Percentiles rank a stretch among this genome's conserved stretches.
Evolutionary conservation across 352 stramenopile genomes (phyloP).

Genomic region (Globisporangium cystogenes): DNA sequence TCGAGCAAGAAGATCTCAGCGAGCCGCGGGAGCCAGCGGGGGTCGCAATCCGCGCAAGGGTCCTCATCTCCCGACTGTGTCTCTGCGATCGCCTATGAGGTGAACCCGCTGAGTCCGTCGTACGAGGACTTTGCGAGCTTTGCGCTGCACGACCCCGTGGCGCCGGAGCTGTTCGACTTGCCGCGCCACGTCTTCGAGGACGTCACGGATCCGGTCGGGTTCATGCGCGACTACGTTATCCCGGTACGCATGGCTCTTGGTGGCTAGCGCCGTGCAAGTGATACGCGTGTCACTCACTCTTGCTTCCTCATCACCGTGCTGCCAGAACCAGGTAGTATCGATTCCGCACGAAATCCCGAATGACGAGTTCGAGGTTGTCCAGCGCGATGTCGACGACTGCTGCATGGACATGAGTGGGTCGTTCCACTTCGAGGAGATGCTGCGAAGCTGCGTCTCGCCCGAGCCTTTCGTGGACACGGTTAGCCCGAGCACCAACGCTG

Average conservation of each 20-base stretch:
- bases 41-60: conserved; percentile 6
- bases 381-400: background rate
- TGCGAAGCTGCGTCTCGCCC: conserved; percentile 2
- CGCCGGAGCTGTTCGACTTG: conserved; percentile 10
- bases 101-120: background rate
- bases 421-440: conserved; percentile 7
- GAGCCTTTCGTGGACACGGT: background rate
- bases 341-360: conserved; percentile 3
- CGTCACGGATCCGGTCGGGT: conserved; percentile 8
- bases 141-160: conserved; percentile 9
- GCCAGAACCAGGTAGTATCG: conserved; percentile 1
- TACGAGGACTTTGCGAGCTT: conserved; percentile 14
- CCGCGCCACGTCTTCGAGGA: conserved; percentile 14
- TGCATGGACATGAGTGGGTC: background rate
- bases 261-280: background rate
- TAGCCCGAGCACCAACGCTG: background rate
- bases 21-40: conserved; percentile 1
- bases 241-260: conserved; percentile 4
- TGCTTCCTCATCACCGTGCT: background rate
- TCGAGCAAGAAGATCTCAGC: conserved; percentile 8
- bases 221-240: conserved; percentile 7
- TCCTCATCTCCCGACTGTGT: conserved; percentile 15
- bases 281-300: background rate
- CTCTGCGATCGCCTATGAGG: conserved; percentile 3
- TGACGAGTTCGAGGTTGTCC: background rate